These are phyloP conservation scores for Chalciporus piperatoides DNA, from an alignment of 1,284 basidiomycete species.

Conservation along the genomic window DNA sequence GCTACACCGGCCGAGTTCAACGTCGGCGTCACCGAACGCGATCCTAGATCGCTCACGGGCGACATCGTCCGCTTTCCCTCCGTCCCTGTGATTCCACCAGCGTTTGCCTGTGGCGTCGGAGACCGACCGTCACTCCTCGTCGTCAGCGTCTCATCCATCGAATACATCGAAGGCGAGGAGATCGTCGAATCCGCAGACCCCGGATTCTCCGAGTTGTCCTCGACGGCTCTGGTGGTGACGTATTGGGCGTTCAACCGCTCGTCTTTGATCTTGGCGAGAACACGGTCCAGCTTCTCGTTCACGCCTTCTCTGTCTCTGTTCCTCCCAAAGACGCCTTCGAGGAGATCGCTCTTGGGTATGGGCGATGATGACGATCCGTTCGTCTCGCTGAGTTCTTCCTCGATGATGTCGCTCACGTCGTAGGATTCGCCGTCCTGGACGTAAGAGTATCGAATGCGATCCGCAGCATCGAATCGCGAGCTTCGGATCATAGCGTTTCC, in stretches of 20 bases:
- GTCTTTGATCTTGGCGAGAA: conserved; percentile 72
- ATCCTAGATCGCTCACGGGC: conserved; percentile 21
- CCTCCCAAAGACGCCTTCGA: conserved; percentile 61
- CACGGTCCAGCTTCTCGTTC: conserved; percentile 72
- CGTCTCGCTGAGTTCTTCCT: conserved; percentile 72
- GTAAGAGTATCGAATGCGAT: conserved; percentile 87
- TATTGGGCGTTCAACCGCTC: conserved; percentile 33
- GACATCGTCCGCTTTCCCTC: conserved; percentile 28
- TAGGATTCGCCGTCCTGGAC: conserved; percentile 85
- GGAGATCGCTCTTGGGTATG: conserved; percentile 52
- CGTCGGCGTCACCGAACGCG: conserved; percentile 35
- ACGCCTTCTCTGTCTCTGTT: conserved; percentile 56
- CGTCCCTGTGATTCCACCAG: not conserved
- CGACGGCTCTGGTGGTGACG: conserved; percentile 10
- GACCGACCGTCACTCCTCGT: conserved; percentile 24
- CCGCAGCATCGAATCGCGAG: conserved; percentile 63
- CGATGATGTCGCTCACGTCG: conserved; percentile 90
- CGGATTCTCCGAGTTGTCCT: conserved; percentile 22
- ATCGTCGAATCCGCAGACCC: conserved; percentile 35
- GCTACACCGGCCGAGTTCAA: conserved; percentile 13
- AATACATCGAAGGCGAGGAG: conserved; percentile 55
- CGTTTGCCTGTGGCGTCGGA: conserved; percentile 26
- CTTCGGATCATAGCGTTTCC: conserved; percentile 85
- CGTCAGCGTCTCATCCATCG: conserved; percentile 39
- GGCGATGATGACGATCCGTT: conserved; percentile 28